Evolutionary conservation across 345 rosid species (phyloP), one percentile per base, ranked within the genome.

Genomic region (Salix suchowensis): DNA sequence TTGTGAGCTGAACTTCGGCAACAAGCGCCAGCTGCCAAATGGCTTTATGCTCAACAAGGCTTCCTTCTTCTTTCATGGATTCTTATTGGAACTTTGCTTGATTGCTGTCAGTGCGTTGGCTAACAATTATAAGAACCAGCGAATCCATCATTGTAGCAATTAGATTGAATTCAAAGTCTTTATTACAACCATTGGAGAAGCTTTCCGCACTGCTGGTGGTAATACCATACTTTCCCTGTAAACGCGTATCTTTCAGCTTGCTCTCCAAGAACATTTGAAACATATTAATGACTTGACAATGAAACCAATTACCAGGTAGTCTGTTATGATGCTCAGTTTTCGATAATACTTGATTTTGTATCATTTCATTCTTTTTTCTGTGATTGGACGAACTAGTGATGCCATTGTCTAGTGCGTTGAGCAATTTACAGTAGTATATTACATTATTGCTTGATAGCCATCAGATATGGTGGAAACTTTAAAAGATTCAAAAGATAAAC

Each of bases 1-100:
- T 96, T 24, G 70, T 91, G 50, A 75, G 81, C 71, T 95, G 85
- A 88, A 77, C 65, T 32, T 8, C 36, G 36, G 65, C 21, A 68
- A 61, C 67, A 54, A 44, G n/a, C 52, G 19, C 15, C 70, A 61
- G 55, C 34, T 11, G 23, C 16, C n/a, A 13, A 7, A n/a, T 15
- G 71, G 21, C 58, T 37, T 21, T 64, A 23, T 8, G 24, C 34
- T 23, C 46, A 1, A n/a, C 10, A 5, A 4, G n/a, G 66, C 50
- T 65, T 21, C 11, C 18, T 26, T 32, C 1, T 34, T 30, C 44
- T 64, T 74, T 37, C 65, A 6, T 30, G 67, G 26, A 28, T 23
- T 42, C 28, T 68, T 10, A 13, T 24, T 32, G 54, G 77, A 70
- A 23, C 42, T 58, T 30, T 34, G 58, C 58, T 39, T 24, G 24